Base-by-base conservation (phyloP, 768 basidiomycete species). In the Cystoderma amianthinum region DNA sequence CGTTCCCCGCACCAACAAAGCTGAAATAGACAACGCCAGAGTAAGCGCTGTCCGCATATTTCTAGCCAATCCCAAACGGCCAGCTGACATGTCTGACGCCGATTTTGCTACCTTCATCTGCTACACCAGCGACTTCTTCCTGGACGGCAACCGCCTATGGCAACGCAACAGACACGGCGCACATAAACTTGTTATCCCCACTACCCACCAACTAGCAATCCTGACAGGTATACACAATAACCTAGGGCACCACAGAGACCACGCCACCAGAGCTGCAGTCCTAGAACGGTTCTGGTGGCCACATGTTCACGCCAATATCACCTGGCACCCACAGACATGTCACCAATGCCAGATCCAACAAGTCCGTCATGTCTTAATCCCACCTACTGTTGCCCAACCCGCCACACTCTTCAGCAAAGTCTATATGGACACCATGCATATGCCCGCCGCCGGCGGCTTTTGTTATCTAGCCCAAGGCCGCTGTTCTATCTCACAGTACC, bases 401-500 rank as follows among this genome's bases (percentile, higher is more conserved):
- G 44, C 51, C 2, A 44, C 52, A 0, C 42, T 65, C 1, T 62
- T 65, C 32, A 19, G 48, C 0, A 62, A 62, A 30, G 47, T 61
- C 0, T 56, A 70, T 30, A 51, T 64, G 2, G 62, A 71, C 44
- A 61, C 63, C 0, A 71, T 71, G 66, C 51, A 58, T 20, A 61
- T 71, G 58, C 56, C 49, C 0, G 37, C 43, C 17, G 53, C 52
- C 3, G 32, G 38, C 13, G 51, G 54, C 1, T 56, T 24, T 32
- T n/a, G 44, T 11, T 57, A 57, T 32, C 48, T 57, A 5, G 43
- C 60, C 1, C 60, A 62, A n/a, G 62, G 52, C 0, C 41, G 54
- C 10, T 54, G 55, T 22, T 43, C 46, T 0, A 41, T 60, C 19
- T 47, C 42, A 6, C 28, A 25, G 16, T 57, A 12, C 30, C 52